A percentile compares a stretch with the other conserved stretches of the same genome.
Conservation (phyloP, 495 filamentous ascomycete species). For the Aspergillus indologenus region DNA sequence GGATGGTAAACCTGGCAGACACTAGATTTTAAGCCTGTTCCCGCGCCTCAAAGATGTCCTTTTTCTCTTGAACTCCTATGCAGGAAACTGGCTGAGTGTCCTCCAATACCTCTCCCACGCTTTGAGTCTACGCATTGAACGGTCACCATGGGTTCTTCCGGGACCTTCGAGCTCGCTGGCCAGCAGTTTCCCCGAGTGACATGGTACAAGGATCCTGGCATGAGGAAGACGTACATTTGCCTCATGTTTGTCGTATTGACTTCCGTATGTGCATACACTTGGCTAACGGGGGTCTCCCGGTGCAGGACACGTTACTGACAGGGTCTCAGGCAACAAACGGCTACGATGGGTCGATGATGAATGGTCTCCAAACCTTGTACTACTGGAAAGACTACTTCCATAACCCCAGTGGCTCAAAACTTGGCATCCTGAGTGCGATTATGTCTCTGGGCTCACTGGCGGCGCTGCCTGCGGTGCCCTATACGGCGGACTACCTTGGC, state of each 20-base stretch:
- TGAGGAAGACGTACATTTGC: slow-evolving; percentile 27
- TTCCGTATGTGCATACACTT: not conserved
- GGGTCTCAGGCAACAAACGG: slow-evolving; percentile 2
- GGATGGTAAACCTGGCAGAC: not conserved
- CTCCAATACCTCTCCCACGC: not conserved
- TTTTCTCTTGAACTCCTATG: not conserved
- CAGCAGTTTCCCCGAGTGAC: slow-evolving; percentile 37
- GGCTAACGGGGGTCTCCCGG: not conserved
- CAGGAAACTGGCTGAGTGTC: not conserved
- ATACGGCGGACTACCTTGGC: slow-evolving; percentile 6
- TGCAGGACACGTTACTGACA: not conserved
- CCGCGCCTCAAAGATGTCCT: not conserved
- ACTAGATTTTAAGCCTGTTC: not conserved
- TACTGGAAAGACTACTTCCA: slow-evolving; percentile 20
- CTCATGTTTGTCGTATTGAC: slow-evolving; percentile 13
- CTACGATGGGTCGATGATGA: slow-evolving; percentile 27
- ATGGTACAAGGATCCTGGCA: slow-evolving; percentile 31
- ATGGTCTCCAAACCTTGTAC: slow-evolving; percentile 19
- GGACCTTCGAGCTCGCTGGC: slow-evolving; percentile 42
- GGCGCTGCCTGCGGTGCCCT: slow-evolving; percentile 10
- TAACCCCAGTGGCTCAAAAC: slow-evolving; percentile 15
- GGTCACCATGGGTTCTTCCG: slow-evolving; percentile 30
- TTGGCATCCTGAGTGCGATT: slow-evolving; percentile 23
- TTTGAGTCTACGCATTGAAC: not conserved
- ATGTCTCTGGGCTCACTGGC: slow-evolving; percentile 19